Conservation (phyloP, 2,329 filamentous ascomycete species). For the Aureobasidium pullulans region DNA sequence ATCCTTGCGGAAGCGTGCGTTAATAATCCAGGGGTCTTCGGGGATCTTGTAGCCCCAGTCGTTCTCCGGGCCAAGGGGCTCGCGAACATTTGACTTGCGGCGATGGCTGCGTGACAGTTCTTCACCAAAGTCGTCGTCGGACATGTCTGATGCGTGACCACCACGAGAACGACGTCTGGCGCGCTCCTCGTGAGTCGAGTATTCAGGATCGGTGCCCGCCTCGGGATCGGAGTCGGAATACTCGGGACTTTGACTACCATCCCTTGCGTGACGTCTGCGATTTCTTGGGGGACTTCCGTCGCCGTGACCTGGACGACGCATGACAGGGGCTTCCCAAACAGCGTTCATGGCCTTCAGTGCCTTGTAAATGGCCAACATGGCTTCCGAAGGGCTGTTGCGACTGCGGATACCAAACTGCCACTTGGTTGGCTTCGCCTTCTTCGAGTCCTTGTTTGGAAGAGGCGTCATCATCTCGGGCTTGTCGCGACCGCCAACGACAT, state of each 20-base stretch:
- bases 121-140: constrained; percentile 14
- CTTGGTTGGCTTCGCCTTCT: constrained; percentile 68
- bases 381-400: constrained; percentile 87
- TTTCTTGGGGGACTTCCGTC: constrained; percentile 30
- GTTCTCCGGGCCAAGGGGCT: constrained; percentile 39
- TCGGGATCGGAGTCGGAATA: constrained; percentile 32
- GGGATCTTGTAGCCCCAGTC: constrained; percentile 71
- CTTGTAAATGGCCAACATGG: constrained; percentile 90
- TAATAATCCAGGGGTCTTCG: constrained; percentile 90
- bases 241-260: constrained; percentile 27
- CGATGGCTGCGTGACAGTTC: constrained; percentile 22
- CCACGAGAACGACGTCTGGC: constrained; percentile 20
- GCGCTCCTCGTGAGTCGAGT: constrained; percentile 29
- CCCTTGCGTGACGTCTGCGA: constrained; percentile 21
- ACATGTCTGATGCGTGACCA: constrained; percentile 15
- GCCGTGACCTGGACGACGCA: constrained; percentile 28
- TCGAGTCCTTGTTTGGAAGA: constrained; percentile 35
- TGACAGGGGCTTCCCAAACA: constrained; percentile 62
- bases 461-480: constrained; percentile 49
- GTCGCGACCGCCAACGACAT: constrained; percentile 17
- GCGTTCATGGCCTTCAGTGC: constrained; percentile 82
- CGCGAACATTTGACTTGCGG: constrained; percentile 22
- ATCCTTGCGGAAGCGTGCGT: constrained; percentile 78
- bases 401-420: constrained; percentile 99
- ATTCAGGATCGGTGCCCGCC: constrained; percentile 31